Conservation (phyloP, 768 basidiomycete species). For the Boletus rubropictus region DNA sequence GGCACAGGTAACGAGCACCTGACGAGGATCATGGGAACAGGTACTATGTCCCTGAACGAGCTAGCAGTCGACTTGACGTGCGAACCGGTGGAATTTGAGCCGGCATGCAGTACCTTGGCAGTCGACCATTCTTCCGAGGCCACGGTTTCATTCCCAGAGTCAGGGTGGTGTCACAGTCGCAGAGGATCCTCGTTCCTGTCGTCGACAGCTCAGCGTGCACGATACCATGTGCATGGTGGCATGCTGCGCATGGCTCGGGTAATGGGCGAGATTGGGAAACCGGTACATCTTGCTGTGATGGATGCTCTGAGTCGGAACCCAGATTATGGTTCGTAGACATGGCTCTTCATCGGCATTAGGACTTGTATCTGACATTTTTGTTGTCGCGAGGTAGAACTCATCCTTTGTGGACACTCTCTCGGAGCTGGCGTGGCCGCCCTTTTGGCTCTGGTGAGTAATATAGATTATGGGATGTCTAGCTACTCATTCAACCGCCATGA, state of each 20-base stretch:
- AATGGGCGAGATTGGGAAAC: slow-evolving; percentile 73
- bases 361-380: slow-evolving; percentile 1
- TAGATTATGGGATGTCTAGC: not conserved
- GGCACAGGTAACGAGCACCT: not conserved
- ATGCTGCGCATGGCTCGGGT: slow-evolving; percentile 74
- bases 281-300: slow-evolving; percentile 69
- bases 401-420: slow-evolving; percentile 78
- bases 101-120: slow-evolving; percentile 36
- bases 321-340: slow-evolving; percentile 55
- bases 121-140: slow-evolving; percentile 27
- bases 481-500: not conserved
- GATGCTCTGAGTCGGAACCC: slow-evolving; percentile 64
- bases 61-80: slow-evolving; percentile 83
- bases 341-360: not conserved
- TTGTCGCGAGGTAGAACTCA: slow-evolving; percentile 43
- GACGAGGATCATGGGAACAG: slow-evolving; percentile 27
- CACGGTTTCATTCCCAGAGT: slow-evolving; percentile 35
- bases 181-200: slow-evolving; percentile 23
- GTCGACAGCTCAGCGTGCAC: slow-evolving; percentile 18
- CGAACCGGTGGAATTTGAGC: slow-evolving; percentile 62
- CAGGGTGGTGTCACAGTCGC: slow-evolving; percentile 21
- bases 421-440: slow-evolving; percentile 78
- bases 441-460: slow-evolving; percentile 55
- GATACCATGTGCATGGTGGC: slow-evolving; percentile 71
- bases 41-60: slow-evolving; percentile 85